These are phyloP conservation scores for Flaveria ramosissima DNA, from an alignment of 129 eudicot genomes.

Conservation along the genomic window DNA sequence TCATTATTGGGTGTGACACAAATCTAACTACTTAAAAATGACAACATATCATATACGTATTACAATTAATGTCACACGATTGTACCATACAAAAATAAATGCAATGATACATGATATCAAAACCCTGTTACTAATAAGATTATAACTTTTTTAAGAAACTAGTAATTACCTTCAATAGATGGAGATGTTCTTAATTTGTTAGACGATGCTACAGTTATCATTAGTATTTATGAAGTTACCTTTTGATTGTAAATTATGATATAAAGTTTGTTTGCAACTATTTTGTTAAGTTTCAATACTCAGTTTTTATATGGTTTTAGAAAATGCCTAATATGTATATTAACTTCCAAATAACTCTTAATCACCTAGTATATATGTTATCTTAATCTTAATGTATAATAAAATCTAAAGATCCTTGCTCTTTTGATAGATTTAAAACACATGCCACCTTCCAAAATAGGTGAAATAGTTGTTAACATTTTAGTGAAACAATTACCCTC, in stretches of 20 bases:
- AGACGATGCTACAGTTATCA: not conserved
- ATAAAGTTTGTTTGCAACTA: not conserved
- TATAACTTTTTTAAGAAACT: not conserved
- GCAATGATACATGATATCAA: not conserved
- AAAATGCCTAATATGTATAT: not conserved
- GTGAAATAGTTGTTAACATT: not conserved
- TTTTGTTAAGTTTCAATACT: not conserved
- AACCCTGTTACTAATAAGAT: not conserved
- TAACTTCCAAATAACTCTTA: not conserved
- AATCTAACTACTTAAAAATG: not conserved
- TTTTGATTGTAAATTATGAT: not conserved
- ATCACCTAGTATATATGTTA: too few species aligned
- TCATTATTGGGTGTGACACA: not conserved
- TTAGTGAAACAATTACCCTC: not conserved
- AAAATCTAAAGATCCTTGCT: not conserved
- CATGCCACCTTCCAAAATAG: not conserved
- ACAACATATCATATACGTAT: not conserved
- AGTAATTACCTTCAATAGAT: not conserved
- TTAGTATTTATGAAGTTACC: conserved; percentile 1
- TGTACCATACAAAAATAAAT: not conserved
- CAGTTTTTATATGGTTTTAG: not conserved
- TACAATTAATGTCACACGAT: not conserved
- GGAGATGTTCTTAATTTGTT: not conserved
- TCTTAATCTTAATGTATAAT: not conserved
- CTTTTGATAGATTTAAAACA: not conserved